Conservation (phyloP, 1,284 basidiomycete species). For the Naganishia albida region DNA sequence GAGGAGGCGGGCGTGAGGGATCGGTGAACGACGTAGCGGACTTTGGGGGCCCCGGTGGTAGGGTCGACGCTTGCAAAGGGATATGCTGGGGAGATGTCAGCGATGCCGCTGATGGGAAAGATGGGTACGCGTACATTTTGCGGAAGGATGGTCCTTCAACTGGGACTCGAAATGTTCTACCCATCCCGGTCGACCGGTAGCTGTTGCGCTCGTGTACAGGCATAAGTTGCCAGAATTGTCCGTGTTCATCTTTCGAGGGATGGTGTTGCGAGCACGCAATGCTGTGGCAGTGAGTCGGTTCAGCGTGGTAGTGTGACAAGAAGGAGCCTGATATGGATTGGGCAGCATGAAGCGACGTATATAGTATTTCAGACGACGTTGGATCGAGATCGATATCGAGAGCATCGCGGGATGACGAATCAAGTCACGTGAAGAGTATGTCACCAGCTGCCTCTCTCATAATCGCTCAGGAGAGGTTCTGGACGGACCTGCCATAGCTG, state of each 20-base stretch:
- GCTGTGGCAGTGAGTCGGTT: not conserved
- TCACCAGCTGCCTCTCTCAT: no score
- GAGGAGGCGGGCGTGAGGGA: conserved; percentile 41
- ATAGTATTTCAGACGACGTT: not conserved
- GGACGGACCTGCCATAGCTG: no score
- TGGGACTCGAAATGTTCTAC: conserved; percentile 41
- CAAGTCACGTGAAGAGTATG: conserved; percentile 7
- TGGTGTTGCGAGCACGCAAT: not conserved
- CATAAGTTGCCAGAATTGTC: conserved; percentile 12
- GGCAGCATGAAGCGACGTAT: not conserved
- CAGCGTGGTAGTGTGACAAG: not conserved
- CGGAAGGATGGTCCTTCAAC: conserved; percentile 42
- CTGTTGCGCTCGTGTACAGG: conserved; percentile 4
- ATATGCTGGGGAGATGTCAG: conserved; percentile 11
- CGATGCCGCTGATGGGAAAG: no score
- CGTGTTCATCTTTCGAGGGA: conserved; percentile 13
- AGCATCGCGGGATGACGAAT: conserved; percentile 12
- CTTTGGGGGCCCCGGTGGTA: conserved; percentile 38
- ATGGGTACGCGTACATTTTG: conserved; percentile 36
- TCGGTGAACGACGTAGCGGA: conserved; percentile 50
- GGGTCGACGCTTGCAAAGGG: conserved; percentile 27
- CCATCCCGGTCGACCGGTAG: conserved; percentile 40
- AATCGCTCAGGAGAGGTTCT: no score
- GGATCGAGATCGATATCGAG: not conserved
- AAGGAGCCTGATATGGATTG: not conserved